Percentiles rank a stretch among this genome's conserved stretches.
Conservation (phyloP, 306 rosid genomes). For the Cotoneaster glaucophyllus region DNA sequence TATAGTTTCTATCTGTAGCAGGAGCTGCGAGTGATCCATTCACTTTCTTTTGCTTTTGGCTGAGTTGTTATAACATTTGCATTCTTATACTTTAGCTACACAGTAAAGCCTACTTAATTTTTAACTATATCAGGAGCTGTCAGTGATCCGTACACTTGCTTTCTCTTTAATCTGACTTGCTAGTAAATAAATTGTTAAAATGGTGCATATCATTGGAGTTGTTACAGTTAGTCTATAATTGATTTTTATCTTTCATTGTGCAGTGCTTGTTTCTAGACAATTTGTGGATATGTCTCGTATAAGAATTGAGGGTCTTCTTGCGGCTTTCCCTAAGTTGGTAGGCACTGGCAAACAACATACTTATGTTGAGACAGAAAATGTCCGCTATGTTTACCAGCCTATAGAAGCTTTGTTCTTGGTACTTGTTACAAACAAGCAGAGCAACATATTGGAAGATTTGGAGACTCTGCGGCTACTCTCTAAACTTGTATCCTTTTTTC, state of each 20-base stretch:
- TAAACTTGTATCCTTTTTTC: conserved; percentile 80
- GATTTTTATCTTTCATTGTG: conserved; percentile 10
- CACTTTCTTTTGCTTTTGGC: neutral
- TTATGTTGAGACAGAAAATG: conserved; percentile 90
- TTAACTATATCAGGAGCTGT: neutral
- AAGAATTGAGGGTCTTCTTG: conserved; percentile 97
- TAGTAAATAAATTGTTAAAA: neutral
- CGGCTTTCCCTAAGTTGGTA: conserved; percentile 92
- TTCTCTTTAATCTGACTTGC: neutral
- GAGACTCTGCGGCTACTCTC: conserved; percentile 90
- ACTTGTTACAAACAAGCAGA: conserved; percentile 91
- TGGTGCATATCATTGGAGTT: neutral
- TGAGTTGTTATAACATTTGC: neutral
- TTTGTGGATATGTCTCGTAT: conserved; percentile 87
- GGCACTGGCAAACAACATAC: conserved; percentile 98
- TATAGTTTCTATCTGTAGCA: neutral
- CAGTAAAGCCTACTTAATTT: neutral
- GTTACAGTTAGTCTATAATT: neutral
- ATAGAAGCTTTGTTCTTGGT: conserved; percentile 88
- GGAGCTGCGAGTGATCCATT: neutral
- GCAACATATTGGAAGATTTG: conserved; percentile 93
- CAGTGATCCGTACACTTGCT: neutral
- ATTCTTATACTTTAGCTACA: neutral
- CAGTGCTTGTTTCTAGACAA: conserved; percentile 95
- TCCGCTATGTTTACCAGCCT: conserved; percentile 97